Conservation (phyloP, 306 rosid species). For the Begonia fuchsioides region DNA sequence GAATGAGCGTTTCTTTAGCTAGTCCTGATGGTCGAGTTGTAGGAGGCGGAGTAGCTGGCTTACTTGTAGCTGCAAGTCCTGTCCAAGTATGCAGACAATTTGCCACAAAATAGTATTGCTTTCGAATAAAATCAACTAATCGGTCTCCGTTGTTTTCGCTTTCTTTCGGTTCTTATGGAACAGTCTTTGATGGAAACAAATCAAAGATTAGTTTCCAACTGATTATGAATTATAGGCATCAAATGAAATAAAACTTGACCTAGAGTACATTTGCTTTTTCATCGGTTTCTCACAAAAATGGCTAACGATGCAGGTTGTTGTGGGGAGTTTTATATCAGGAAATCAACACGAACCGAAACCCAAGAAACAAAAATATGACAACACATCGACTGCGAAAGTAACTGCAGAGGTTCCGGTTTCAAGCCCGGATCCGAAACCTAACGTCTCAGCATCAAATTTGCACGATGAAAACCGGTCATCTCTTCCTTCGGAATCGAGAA, state of each 20-base stretch:
- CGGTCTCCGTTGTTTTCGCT: no score
- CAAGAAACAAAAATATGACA: slow-evolving; percentile 60
- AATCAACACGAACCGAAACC: slow-evolving; percentile 80
- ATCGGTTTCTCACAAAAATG: no score
- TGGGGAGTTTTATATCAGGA: slow-evolving; percentile 91
- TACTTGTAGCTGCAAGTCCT: slow-evolving; percentile 86
- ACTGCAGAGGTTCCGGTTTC: slow-evolving; percentile 33
- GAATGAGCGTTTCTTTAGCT: slow-evolving; percentile 86
- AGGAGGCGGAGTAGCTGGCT: slow-evolving; percentile 93
- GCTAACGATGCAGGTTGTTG: slow-evolving; percentile 42
- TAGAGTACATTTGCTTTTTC: no score
- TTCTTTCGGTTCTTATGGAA: no score
- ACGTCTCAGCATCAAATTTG: slow-evolving; percentile 30
- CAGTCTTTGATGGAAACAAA: no score
- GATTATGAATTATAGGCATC: no score
- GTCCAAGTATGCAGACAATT: slow-evolving; percentile 37
- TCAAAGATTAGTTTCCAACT: no score
- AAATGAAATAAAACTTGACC: no score
- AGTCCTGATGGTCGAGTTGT: slow-evolving; percentile 95
- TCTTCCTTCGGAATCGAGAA: slow-evolving; percentile 26
- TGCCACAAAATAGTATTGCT: no score
- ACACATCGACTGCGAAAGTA: slow-evolving; percentile 23
- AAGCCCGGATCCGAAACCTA: slow-evolving; percentile 40
- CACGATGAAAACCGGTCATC: slow-evolving; percentile 41
- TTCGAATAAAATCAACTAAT: no score